These are phyloP conservation scores for Coemansia sp. DNA, from an alignment of 192 early-diverging fungal species.

Conservation along the genomic window DNA sequence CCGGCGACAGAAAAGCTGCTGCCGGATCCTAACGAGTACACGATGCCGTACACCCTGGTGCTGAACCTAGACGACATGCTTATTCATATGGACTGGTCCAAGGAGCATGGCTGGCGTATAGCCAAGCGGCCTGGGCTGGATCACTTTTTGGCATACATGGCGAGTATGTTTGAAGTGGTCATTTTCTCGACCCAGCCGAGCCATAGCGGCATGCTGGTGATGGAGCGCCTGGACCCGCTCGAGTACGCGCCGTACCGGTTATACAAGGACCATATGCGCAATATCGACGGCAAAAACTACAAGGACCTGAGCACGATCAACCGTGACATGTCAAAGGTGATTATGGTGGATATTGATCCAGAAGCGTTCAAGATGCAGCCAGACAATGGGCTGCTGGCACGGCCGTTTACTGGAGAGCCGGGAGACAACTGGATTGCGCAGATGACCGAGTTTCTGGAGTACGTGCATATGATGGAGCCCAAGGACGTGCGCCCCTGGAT, in stretches of 20 bases:
- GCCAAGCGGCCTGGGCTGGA: slow-evolving; percentile 96
- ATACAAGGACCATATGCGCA: slow-evolving; percentile 88
- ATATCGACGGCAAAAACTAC: slow-evolving; percentile 79
- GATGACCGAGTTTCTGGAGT: slow-evolving; percentile 87
- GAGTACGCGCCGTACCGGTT: slow-evolving; percentile 82
- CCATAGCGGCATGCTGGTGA: slow-evolving; percentile 76
- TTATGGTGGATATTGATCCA: slow-evolving; percentile 89
- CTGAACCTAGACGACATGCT: slow-evolving; percentile 94
- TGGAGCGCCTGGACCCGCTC: slow-evolving; percentile 89
- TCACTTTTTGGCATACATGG: slow-evolving; percentile 88
- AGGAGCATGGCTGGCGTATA: slow-evolving; percentile 93
- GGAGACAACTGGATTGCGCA: slow-evolving; percentile 78
- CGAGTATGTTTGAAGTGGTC: slow-evolving; percentile 92
- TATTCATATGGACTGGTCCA: slow-evolving; percentile 91
- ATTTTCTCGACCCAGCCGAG: slow-evolving; percentile 88
- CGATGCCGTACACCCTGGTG: slow-evolving; percentile 86
- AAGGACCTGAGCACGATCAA: slow-evolving; percentile 91
- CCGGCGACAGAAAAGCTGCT: slow-evolving; percentile 86
- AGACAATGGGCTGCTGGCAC: slow-evolving; percentile 82
- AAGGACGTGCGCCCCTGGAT: slow-evolving; percentile 74
- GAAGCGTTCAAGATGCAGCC: slow-evolving; percentile 85
- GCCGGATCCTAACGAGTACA: slow-evolving; percentile 86
- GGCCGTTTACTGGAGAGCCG: slow-evolving; percentile 82
- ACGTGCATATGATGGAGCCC: slow-evolving; percentile 66
- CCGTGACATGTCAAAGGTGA: slow-evolving; percentile 88